Base-by-base conservation (phyloP, 1,284 basidiomycete genomes). In the Pseudozyma thailandica region DNA sequence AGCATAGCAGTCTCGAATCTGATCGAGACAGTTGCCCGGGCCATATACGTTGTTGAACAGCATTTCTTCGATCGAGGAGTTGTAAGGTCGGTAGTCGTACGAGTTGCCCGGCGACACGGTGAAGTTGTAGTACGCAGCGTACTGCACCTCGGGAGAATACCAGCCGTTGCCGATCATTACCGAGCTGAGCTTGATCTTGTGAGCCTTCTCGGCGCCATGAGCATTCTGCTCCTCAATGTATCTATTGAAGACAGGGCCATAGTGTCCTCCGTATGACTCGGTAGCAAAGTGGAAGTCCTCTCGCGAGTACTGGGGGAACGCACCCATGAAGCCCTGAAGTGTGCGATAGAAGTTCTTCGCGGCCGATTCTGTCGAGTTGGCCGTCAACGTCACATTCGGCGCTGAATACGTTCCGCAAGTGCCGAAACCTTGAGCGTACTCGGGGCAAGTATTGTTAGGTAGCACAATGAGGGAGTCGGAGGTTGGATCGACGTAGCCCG, bases 161-260 rank as follows among this genome's bases (percentile, higher is more conserved):
- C 75, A 75, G 2, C 64, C 69, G 30, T 75, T 86, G 6, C 89
- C 89, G 42, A 90, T 85, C 25, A 88, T 88, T 20, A 90, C 85
- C 15, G 86, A 85, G 74, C 88, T 86, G 18, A 90, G 85, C 76
- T 90, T 88, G 48, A 90, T 85, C n/a, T 82, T 82, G 9, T 9
- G 84, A 84, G 10, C 86, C 85, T n/a, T 85, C 81, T n/a, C 38
- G 18, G 37, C 84, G 83, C 61, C 88, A 16, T 86, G 87, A 16
- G 84, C 83, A 70, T 90, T 90, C 77, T 90, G 88, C 30, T 85
- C 82, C 35, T 88, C 83, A 84, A 91, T 72, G 56, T 83, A 81
- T 26, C 62, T 38, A 52, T 85, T 71, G 76, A 88, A 86, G 86
- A 85, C 46, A 87, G 88, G 75, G 88, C 89, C 20, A 85, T 86